Evolutionary conservation across 257 asterid species (phyloP).

Genomic region (Fraxinus cuspidata): DNA sequence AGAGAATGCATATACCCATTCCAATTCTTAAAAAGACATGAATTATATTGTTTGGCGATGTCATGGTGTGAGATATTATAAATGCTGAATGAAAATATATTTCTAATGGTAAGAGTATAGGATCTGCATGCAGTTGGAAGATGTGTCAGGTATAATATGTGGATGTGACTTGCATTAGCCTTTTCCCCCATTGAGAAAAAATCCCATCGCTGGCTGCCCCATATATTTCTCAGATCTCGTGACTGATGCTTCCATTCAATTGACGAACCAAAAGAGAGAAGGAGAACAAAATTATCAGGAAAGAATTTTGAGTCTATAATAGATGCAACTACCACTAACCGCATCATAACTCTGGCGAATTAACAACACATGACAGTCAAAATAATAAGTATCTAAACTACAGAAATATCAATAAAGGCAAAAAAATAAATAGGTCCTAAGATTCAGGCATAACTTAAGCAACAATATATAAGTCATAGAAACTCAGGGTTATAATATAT

Average conservation of each 20-base stretch:
- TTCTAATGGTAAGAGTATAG: no score
- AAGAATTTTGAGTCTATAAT: not conserved
- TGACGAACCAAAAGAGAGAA: not conserved
- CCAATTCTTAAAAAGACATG: not conserved
- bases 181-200: not conserved
- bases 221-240: not conserved
- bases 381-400: not conserved
- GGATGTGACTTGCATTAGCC: not conserved
- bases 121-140: not conserved
- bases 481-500: not conserved
- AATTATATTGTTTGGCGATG: not conserved
- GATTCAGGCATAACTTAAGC: not conserved
- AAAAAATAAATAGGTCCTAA: not conserved
- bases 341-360: not conserved
- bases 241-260: not conserved
- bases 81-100: not conserved
- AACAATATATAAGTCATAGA: not conserved
- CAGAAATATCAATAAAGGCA: not conserved
- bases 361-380: not conserved
- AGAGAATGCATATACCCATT: not conserved
- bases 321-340: not conserved
- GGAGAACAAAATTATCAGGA: not conserved
- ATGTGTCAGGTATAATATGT: not conserved
- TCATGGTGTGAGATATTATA: not conserved
- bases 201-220: not conserved